phyloP scores from a whole-genome alignment of 225 moss, liverwort and hornwort species.

The Pseudisothecium myosuroides region DNA sequence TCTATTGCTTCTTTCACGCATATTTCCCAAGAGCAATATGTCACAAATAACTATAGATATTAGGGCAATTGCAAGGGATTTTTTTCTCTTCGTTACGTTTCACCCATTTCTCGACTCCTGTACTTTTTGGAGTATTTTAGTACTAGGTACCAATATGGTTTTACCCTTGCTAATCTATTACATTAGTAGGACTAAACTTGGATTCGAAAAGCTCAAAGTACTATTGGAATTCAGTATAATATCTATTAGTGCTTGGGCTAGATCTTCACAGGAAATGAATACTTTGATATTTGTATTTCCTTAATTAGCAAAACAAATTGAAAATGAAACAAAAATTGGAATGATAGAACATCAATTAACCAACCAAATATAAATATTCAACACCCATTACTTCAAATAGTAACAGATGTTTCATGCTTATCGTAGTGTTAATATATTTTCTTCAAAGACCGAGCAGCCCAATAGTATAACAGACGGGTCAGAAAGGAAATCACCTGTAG shows the following conservation, averaged over 20 bases:
- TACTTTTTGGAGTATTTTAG: background rate
- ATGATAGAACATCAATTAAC: background rate
- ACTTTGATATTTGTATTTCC: background rate
- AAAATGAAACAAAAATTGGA: background rate
- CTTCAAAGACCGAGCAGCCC: background rate
- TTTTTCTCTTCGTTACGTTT: background rate
- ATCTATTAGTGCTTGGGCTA: background rate
- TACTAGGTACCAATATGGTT: background rate
- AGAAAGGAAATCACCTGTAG: conserved; percentile 37
- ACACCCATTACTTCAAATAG: too few species aligned
- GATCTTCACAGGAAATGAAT: background rate
- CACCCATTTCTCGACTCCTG: background rate
- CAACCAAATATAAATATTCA: background rate
- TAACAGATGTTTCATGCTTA: background rate
- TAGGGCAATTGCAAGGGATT: background rate
- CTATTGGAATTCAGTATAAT: background rate
- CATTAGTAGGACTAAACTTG: background rate
- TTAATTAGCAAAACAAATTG: background rate
- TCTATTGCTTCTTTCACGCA: background rate
- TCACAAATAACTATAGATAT: background rate
- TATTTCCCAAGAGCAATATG: too few species aligned
- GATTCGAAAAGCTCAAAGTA: background rate
- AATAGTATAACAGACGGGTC: background rate
- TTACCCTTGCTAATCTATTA: background rate
- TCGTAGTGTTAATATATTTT: too few species aligned